Percentiles rank a stretch among this genome's conserved stretches.
These are phyloP conservation scores for Xylariaceae sp. DNA, from an alignment of 2,329 filamentous ascomycete species.

Conservation along the genomic window DNA sequence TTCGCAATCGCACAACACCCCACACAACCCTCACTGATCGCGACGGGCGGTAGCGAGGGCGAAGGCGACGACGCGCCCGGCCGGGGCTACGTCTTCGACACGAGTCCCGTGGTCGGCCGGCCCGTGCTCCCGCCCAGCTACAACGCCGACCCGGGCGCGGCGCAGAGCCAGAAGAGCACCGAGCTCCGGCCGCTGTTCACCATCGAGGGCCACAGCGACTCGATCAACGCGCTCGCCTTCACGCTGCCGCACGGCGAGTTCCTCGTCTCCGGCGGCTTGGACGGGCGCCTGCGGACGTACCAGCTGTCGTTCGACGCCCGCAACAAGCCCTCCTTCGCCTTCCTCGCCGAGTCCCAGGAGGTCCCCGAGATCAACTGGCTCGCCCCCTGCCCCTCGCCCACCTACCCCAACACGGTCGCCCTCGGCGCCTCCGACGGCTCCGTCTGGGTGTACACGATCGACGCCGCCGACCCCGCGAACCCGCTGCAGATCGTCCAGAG, in stretches of 20 bases:
- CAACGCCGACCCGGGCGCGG: constrained; percentile 62
- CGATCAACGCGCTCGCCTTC: constrained; percentile 83
- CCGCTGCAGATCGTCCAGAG: constrained; percentile 83
- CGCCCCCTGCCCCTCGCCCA: constrained; percentile 69
- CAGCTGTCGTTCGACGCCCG: constrained; percentile 51
- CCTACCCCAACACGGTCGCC: constrained; percentile 79
- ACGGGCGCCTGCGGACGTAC: constrained; percentile 79
- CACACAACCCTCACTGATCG: constrained; percentile 72
- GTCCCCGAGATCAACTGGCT: constrained; percentile 97
- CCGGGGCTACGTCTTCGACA: constrained; percentile 84
- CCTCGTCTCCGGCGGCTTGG: constrained; percentile 82
- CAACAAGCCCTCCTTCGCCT: constrained; percentile 56
- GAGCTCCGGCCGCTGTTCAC: constrained; percentile 68
- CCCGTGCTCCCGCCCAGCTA: constrained; percentile 79
- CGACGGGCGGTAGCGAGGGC: constrained; percentile 78
- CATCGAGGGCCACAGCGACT: constrained; percentile 90
- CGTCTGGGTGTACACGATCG: constrained; percentile 94
- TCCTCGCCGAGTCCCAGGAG: constrained; percentile 79
- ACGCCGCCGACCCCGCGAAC: constrained; percentile 60
- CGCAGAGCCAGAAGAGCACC: constrained; percentile 54
- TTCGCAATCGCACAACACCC: constrained; percentile 96
- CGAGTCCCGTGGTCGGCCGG: constrained; percentile 60
- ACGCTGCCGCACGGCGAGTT: constrained; percentile 82
- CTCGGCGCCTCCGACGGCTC: constrained; percentile 88
- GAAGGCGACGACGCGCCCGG: constrained; percentile 66